Base-by-base conservation (phyloP, 2,329 filamentous ascomycete species). In the Cladophialophora bantiana region DNA sequence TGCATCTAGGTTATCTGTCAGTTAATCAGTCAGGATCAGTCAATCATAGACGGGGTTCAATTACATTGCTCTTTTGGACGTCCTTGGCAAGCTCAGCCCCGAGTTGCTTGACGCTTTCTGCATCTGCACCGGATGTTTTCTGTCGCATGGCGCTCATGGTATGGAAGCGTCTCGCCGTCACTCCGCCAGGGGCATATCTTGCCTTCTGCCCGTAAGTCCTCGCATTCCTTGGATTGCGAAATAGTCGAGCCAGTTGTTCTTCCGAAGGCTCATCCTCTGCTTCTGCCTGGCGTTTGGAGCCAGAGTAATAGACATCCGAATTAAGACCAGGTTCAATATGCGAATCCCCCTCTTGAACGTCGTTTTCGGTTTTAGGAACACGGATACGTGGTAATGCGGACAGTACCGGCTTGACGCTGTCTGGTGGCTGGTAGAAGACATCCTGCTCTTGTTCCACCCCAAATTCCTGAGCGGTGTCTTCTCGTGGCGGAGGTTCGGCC, bases 231-330 rank as follows among this genome's bases (percentile, higher is more conserved):
- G 83, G 84, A 62, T 85, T 90, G 64, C 86, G 85, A 73, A 90
- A 90, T 0, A 90, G 76, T 70, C 87, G 84, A 4, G 84, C 83
- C 73, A 89, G 83, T 72, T 89, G 80, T 55, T 84, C 87, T 61
- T 87, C 84, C 3, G 86, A 82, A 15, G 84, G 66, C n/a, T 84
- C 80, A 38, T 76, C 72, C 4, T 78, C 70, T 0, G 7, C 59
- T 5, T 40, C 59, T 20, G 65, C 64, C 58, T 70, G 67, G 50
- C 74, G 68, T 31, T 69, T 42, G 70, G 74, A 68, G 45, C 73
- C 70, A 10, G 77, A 74, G 70, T 85, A 84, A 74, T 82, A 88
- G 0, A 85, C 82, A 74, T 88, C 86, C 60, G 84, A 80, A 70
- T 88, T 86, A 62, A 88, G 77, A 4, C 78, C 76, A 65, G 81